phyloP scores from a whole-genome alignment of 2,329 filamentous ascomycete genomes.

The Colletotrichum lentis region DNA sequence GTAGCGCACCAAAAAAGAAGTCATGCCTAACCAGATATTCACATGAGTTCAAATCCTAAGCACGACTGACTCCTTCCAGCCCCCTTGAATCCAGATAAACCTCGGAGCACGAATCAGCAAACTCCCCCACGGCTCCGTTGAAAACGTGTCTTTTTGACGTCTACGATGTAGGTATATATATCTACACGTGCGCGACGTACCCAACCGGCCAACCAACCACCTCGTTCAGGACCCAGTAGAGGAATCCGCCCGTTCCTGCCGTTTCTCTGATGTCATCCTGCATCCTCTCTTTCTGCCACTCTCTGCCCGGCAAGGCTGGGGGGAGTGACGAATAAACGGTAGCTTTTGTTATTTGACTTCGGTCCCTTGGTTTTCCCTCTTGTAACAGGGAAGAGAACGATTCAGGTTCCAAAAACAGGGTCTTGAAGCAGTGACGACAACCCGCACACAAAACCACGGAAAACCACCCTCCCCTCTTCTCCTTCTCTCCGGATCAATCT shows the following conservation, averaged over 20 bases:
- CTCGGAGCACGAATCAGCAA: not conserved
- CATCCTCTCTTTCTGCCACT: constrained; percentile 5
- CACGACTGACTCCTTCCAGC: not conserved
- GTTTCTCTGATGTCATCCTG: constrained; percentile 36
- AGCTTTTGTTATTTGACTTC: constrained; percentile 1
- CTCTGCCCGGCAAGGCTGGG: constrained; percentile 19
- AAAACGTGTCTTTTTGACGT: not conserved
- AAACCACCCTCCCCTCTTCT: not conserved
- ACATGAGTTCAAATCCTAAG: not conserved
- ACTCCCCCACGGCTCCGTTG: not conserved
- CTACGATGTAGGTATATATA: no score
- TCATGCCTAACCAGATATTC: not conserved
- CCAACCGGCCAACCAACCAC: not conserved
- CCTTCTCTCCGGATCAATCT: constrained; percentile 9
- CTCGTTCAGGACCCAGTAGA: not conserved
- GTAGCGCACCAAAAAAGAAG: not conserved
- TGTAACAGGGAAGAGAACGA: not conserved
- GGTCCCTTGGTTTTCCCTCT: constrained; percentile 26
- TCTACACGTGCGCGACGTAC: not conserved
- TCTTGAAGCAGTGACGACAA: constrained; percentile 11
- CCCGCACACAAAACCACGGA: not conserved
- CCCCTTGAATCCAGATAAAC: not conserved
- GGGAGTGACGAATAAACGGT: not conserved
- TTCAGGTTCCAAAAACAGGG: constrained; percentile 6
- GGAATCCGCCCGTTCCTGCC: constrained; percentile 5